Evolutionary conservation across 2,329 filamentous ascomycete genomes (phyloP).

Genomic region (Pyricularia sp.): DNA sequence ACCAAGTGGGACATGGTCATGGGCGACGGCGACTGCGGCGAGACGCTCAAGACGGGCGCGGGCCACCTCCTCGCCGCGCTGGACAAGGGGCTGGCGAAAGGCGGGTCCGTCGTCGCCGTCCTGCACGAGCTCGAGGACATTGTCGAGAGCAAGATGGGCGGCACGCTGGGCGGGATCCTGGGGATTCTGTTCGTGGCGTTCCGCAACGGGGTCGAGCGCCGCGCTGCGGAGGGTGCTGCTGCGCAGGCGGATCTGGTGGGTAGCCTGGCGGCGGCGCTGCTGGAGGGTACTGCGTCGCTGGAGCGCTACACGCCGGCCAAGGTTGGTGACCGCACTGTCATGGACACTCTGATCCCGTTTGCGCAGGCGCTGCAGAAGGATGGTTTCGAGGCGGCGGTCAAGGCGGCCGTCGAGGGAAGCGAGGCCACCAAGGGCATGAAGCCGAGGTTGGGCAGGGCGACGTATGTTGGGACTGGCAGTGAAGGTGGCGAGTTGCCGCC

Average conservation of each 20-base stretch:
- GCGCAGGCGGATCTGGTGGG: constrained; percentile 9
- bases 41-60: constrained; percentile 47
- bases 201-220: constrained; percentile 25
- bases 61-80: constrained; percentile 37
- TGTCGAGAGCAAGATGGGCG: constrained; percentile 46
- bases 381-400: constrained; percentile 44
- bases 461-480: constrained; percentile 50
- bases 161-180: constrained; percentile 40
- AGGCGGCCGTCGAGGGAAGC: constrained; percentile 49
- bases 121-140: constrained; percentile 30
- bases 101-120: constrained; percentile 36
- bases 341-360: constrained; percentile 48
- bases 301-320: constrained; percentile 43
- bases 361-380: constrained; percentile 28
- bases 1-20: constrained; percentile 55
- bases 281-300: constrained; percentile 34
- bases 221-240: constrained; percentile 15
- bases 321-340: constrained; percentile 46
- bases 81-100: constrained; percentile 6
- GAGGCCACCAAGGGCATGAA: constrained; percentile 56
- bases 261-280: constrained; percentile 33
- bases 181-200: constrained; percentile 36
- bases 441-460: constrained; percentile 56
- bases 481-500: constrained; percentile 44
- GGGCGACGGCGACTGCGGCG: constrained; percentile 59